Conservation (phyloP, 306 rosid genomes). For the Dryas drummondii region DNA sequence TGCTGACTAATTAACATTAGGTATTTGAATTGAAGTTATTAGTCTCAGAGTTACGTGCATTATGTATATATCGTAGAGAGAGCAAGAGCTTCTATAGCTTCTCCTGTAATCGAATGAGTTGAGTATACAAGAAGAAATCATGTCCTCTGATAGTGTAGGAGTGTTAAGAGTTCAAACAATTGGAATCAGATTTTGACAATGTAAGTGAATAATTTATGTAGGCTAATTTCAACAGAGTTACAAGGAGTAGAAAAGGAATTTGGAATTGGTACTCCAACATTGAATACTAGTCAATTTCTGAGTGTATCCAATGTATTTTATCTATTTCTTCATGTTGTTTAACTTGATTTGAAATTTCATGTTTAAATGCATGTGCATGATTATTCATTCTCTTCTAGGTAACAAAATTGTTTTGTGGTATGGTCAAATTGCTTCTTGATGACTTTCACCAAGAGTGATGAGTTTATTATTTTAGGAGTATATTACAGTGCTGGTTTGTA, state of each 20-base stretch:
- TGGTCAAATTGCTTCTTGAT: background rate
- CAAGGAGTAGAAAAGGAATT: background rate
- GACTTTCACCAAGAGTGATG: background rate
- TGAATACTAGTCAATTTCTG: background rate
- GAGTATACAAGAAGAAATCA: background rate
- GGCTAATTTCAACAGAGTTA: background rate
- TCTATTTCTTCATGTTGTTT: background rate
- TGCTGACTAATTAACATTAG: background rate
- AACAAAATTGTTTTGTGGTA: too few species aligned
- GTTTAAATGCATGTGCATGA: background rate
- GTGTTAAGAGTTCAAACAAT: background rate
- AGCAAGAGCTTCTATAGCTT: background rate
- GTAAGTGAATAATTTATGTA: background rate
- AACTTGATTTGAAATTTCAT: background rate
- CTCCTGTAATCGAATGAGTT: background rate
- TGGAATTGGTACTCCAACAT: background rate
- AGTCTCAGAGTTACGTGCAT: background rate
- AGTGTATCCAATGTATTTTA: background rate
- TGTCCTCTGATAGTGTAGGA: background rate
- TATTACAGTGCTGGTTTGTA: slow-evolving; percentile 32
- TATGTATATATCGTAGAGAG: background rate
- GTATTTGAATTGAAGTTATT: background rate
- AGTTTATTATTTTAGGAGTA: slow-evolving; percentile 17
- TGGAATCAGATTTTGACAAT: background rate
- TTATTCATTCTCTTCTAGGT: background rate